Percentiles rank a stretch among this genome's conserved stretches.
Evolutionary conservation across 2,329 filamentous ascomycete genomes (phyloP).

Genomic region (Penicillium sp.): DNA sequence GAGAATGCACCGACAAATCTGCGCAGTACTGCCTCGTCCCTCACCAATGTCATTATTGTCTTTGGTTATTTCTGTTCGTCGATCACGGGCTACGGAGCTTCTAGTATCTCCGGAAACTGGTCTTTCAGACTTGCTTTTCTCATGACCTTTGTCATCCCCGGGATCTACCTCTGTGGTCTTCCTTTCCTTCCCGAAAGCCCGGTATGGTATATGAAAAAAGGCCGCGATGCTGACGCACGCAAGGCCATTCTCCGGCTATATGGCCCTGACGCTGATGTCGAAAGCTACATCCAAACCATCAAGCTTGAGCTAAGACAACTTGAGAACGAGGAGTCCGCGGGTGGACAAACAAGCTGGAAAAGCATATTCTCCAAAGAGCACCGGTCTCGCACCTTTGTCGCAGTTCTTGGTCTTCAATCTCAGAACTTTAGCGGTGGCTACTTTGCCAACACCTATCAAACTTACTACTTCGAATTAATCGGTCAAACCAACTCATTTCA

Average conservation of each 20-base stretch:
- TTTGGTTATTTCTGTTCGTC: constrained; percentile 8
- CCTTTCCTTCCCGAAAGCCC: constrained; percentile 12
- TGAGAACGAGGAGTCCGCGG: constrained; percentile 1
- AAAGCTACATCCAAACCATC: background rate
- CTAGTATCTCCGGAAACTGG: constrained; percentile 3
- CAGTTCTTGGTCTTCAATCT: constrained; percentile 9
- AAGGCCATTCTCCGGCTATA: constrained; percentile 7
- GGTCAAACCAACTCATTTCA: constrained; percentile 7
- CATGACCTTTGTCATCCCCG: constrained; percentile 7
- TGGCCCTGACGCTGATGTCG: background rate
- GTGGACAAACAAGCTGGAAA: constrained; percentile 8
- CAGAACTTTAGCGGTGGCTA: constrained; percentile 9
- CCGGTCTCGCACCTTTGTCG: constrained; percentile 8
- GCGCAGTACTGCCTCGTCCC: constrained; percentile 7
- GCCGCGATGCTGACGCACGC: constrained; percentile 4
- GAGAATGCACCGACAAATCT: constrained; percentile 10
- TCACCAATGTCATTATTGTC: constrained; percentile 12
- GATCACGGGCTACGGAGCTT: constrained; percentile 9
- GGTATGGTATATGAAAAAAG: constrained; percentile 11
- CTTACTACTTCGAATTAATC: constrained; percentile 11
- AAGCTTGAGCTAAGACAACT: background rate
- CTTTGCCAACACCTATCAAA: constrained; percentile 11
- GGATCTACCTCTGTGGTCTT: constrained; percentile 6
- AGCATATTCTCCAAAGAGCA: constrained; percentile 9
- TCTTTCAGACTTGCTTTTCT: constrained; percentile 9